These are phyloP conservation scores for Petunia secreta DNA, from an alignment of 257 asterid genomes.

Conservation along the genomic window DNA sequence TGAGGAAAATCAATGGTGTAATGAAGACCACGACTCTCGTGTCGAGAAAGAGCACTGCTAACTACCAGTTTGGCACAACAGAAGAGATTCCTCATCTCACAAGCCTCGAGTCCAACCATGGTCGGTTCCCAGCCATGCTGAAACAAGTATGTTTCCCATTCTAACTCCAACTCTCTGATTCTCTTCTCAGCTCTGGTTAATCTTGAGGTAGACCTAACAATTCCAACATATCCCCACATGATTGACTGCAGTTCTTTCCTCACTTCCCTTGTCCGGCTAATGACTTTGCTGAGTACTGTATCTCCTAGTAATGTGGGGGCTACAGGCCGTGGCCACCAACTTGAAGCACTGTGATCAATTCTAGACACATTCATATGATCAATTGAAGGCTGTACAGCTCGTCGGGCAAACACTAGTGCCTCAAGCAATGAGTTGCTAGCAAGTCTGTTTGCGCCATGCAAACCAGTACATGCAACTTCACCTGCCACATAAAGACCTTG, in stretches of 20 bases:
- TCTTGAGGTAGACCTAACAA: conserved; percentile 80
- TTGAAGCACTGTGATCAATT: conserved; percentile 44
- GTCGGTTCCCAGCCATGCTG: conserved; percentile 94
- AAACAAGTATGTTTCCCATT: conserved; percentile 86
- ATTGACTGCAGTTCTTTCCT: conserved; percentile 69
- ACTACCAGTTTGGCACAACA: conserved; percentile 94
- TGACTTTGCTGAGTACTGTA: conserved; percentile 38
- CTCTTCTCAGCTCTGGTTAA: conserved; percentile 72
- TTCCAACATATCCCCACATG: conserved; percentile 95
- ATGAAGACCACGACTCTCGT: conserved; percentile 94
- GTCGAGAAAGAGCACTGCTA: conserved; percentile 89
- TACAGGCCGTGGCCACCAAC: conserved; percentile 66
- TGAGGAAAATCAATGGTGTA: conserved; percentile 78
- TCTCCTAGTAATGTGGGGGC: conserved; percentile 62
- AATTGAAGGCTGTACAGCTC: conserved; percentile 88
- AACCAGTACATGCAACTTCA: conserved; percentile 96
- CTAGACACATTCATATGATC: conserved; percentile 56
- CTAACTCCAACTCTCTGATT: conserved; percentile 77
- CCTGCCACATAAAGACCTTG: conserved; percentile 90
- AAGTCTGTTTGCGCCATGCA: conserved; percentile 93
- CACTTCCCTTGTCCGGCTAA: conserved; percentile 60
- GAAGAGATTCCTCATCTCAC: conserved; percentile 93
- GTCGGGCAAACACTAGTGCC: conserved; percentile 90
- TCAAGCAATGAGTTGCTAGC: conserved; percentile 96
- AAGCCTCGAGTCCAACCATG: conserved; percentile 87